Percentiles rank a stretch among this genome's conserved stretches.
Evolutionary conservation across 225 moss, liverwort and hornwort species (phyloP).

Genomic region (Marchantia paleacea): DNA sequence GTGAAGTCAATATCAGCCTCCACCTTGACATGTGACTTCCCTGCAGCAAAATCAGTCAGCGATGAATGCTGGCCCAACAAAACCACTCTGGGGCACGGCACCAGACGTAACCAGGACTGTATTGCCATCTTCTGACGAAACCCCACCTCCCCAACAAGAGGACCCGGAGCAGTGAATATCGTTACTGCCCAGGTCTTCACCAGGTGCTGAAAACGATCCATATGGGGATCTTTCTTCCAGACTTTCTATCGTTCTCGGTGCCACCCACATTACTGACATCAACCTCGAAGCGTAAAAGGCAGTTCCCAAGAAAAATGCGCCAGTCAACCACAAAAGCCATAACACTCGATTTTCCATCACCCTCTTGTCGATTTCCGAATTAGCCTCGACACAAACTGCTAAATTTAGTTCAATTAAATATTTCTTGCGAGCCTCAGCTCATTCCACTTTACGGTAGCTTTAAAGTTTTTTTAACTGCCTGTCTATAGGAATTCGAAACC

Average conservation of each 20-base stretch:
- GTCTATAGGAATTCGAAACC: neutral
- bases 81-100: constrained; percentile 60
- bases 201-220: neutral
- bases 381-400: neutral
- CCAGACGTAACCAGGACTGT: constrained; percentile 73
- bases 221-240: neutral
- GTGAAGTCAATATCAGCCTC: constrained; percentile 70
- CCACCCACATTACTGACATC: constrained; percentile 14
- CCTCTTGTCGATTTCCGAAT: neutral
- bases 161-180: constrained; percentile 82
- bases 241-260: neutral
- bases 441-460: neutral
- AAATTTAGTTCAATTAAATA: neutral
- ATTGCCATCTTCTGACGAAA: constrained; percentile 62
- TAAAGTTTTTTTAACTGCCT: neutral
- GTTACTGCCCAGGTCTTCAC: constrained; percentile 23
- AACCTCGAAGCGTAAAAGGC: constrained; percentile 31
- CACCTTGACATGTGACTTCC: constrained; percentile 54
- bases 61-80: constrained; percentile 73
- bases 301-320: constrained; percentile 31
- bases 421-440: neutral
- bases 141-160: constrained; percentile 70
- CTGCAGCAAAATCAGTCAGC: constrained; percentile 52
- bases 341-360: constrained; percentile 30
- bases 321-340: constrained; percentile 35